A percentile compares a stretch with the other conserved stretches of the same genome.
Evolutionary conservation across 1,284 basidiomycete species (phyloP).

Genomic region (Malassezia brasiliensis): DNA sequence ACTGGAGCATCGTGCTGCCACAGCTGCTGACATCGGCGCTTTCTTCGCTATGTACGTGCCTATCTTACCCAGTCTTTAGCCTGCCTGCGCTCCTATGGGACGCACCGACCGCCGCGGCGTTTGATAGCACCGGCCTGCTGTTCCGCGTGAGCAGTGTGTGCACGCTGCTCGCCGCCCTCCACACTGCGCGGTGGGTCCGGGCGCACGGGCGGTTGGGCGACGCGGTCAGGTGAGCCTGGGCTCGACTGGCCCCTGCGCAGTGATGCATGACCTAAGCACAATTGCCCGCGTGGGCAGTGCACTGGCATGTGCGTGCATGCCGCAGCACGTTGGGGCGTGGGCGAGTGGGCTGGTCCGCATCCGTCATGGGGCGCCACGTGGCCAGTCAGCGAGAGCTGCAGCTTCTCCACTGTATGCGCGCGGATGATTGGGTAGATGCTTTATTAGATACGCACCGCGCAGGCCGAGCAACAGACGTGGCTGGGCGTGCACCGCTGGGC

Average conservation of each 20-base stretch:
- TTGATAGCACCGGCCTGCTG: conserved; percentile 18
- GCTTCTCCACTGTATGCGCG: too few relatives aligned
- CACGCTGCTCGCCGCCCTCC: conserved; percentile 12
- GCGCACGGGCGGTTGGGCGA: background rate
- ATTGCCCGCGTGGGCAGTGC: background rate
- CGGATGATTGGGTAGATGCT: background rate
- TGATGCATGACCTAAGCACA: background rate
- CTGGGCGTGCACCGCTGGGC: background rate
- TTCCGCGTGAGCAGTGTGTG: conserved; percentile 17
- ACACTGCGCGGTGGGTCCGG: conserved; percentile 15
- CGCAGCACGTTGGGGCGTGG: background rate
- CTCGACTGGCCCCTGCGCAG: background rate
- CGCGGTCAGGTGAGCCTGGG: background rate
- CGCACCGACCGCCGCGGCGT: background rate
- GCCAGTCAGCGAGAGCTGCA: too few relatives aligned
- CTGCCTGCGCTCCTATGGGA: conserved; percentile 7
- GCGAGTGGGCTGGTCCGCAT: background rate
- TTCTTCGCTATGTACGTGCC: conserved; percentile 7
- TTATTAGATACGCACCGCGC: background rate
- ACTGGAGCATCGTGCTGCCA: conserved; percentile 17
- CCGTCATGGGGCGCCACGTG: background rate
- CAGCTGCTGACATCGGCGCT: conserved; percentile 10
- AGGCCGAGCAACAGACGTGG: background rate
- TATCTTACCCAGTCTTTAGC: conserved; percentile 7
- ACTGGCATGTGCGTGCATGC: background rate